A percentile compares a stretch with the other conserved stretches of the same genome.
Evolutionary conservation across 495 filamentous ascomycete species (phyloP).

Genomic region (Aspergillus sparsus): DNA sequence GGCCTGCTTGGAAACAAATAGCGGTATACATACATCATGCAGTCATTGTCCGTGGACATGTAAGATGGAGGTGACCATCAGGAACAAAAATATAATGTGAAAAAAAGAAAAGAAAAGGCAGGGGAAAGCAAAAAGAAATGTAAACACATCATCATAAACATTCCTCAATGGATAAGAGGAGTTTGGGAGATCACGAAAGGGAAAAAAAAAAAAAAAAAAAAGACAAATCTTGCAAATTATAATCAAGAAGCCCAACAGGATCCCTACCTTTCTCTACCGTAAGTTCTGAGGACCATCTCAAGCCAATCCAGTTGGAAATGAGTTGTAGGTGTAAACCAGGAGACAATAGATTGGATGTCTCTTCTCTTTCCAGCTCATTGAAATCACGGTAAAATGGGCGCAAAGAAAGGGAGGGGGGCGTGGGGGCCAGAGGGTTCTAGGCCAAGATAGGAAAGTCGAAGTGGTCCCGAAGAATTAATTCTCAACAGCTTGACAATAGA

Average conservation of each 20-base stretch:
- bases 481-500: slow-evolving; percentile 63
- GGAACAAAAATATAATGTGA: slow-evolving; percentile 15
- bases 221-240: background rate
- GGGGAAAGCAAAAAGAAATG: slow-evolving; percentile 15
- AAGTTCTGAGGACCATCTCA: slow-evolving; percentile 23
- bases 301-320: slow-evolving; percentile 37
- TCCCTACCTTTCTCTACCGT: slow-evolving; percentile 8
- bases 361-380: slow-evolving; percentile 21
- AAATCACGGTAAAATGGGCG: slow-evolving; percentile 8
- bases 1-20: slow-evolving; percentile 25
- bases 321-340: slow-evolving; percentile 17
- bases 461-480: slow-evolving; percentile 21
- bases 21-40: slow-evolving; percentile 46
- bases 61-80: slow-evolving; percentile 22
- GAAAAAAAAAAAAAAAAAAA: slow-evolving; percentile 23
- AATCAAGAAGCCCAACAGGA: background rate
- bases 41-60: slow-evolving; percentile 41
- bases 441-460: slow-evolving; percentile 12
- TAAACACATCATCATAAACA: slow-evolving; percentile 22
- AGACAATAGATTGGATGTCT: slow-evolving; percentile 19
- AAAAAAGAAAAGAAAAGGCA: slow-evolving; percentile 15
- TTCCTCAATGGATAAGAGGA: slow-evolving; percentile 5
- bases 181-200: slow-evolving; percentile 10
- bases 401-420: background rate
- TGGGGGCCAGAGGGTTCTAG: slow-evolving; percentile 8